Evolutionary conservation across 1,284 basidiomycete species (phyloP).

Genomic region (Phlebopus sp.): DNA sequence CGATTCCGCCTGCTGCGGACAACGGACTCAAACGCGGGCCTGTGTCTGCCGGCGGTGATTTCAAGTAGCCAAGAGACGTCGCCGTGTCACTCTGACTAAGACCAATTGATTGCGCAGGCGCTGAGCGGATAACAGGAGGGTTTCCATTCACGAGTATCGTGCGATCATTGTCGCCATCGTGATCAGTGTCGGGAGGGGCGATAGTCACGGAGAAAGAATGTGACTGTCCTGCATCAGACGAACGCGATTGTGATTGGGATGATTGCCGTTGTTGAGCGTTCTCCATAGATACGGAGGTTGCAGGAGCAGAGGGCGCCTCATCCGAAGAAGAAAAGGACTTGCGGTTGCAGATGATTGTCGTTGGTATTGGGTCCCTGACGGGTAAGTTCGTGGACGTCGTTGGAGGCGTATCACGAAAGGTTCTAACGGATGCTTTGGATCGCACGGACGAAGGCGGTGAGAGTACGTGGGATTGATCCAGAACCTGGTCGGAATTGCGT

Average conservation of each 20-base stretch:
- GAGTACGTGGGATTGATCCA: conserved; percentile 8
- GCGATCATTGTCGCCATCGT: not conserved
- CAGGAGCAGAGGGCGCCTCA: not conserved
- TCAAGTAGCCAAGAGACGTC: conserved; percentile 7
- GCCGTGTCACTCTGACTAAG: conserved; percentile 1
- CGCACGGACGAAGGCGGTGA: conserved; percentile 17
- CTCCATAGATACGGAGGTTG: conserved; percentile 2
- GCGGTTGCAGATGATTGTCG: conserved; percentile 4
- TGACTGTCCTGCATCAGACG: conserved; percentile 19
- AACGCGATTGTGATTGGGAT: conserved; percentile 3
- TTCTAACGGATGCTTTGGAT: conserved; percentile 18
- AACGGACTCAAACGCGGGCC: conserved; percentile 23
- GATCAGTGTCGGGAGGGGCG: conserved; percentile 32
- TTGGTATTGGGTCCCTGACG: conserved; percentile 6
- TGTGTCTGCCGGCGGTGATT: conserved; percentile 20
- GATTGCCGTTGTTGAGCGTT: conserved; percentile 5
- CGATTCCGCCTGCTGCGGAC: conserved; percentile 2
- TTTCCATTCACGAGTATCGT: conserved; percentile 6
- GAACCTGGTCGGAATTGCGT: conserved; percentile 6
- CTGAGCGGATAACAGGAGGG: not conserved
- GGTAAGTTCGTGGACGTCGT: conserved; percentile 20
- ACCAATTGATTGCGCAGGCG: conserved; percentile 12
- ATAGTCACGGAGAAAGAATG: conserved; percentile 42
- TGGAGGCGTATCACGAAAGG: conserved; percentile 28
- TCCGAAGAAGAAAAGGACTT: conserved; percentile 17